Percentiles rank a stretch among this genome's conserved stretches.
These are phyloP conservation scores for Thalassiosira oceanica DNA, from an alignment of 352 stramenopile species.

Conservation along the genomic window DNA sequence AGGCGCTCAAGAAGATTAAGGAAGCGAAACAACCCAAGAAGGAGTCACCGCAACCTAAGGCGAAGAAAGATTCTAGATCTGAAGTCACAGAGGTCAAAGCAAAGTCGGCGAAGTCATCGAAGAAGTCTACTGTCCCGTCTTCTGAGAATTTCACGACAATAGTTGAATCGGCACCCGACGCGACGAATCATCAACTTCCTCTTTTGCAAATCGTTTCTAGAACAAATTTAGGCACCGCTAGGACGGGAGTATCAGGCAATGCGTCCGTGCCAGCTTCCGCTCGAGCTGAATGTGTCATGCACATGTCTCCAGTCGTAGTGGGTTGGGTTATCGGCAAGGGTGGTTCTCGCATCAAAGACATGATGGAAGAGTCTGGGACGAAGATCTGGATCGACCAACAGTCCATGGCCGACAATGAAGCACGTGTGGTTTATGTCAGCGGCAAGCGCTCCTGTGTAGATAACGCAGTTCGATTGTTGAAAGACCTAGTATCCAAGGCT, in stretches of 20 bases:
- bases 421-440: conserved; percentile 77
- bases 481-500: conserved; percentile 73
- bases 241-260: conserved; percentile 17
- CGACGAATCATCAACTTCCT: conserved; percentile 36
- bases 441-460: conserved; percentile 71
- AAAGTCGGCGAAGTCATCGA: not conserved
- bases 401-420: conserved; percentile 61
- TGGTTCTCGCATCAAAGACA: conserved; percentile 73
- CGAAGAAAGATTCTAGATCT: no score
- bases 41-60: not conserved
- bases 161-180: not conserved
- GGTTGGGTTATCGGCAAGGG: conserved; percentile 82
- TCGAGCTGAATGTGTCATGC: conserved; percentile 64
- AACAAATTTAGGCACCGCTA: conserved; percentile 12
- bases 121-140: not conserved
- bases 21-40: conserved; percentile 9
- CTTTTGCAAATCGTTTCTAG: conserved; percentile 60
- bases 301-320: conserved; percentile 76
- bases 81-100: conserved; percentile 5
- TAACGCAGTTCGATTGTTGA: conserved; percentile 65
- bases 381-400: conserved; percentile 84
- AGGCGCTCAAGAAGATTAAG: conserved; percentile 75
- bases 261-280: conserved; percentile 21
- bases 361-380: conserved; percentile 80
- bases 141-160: conserved; percentile 1